Evolutionary conservation across 805 yeast genomes (phyloP).

Genomic region (Candida germanica): DNA sequence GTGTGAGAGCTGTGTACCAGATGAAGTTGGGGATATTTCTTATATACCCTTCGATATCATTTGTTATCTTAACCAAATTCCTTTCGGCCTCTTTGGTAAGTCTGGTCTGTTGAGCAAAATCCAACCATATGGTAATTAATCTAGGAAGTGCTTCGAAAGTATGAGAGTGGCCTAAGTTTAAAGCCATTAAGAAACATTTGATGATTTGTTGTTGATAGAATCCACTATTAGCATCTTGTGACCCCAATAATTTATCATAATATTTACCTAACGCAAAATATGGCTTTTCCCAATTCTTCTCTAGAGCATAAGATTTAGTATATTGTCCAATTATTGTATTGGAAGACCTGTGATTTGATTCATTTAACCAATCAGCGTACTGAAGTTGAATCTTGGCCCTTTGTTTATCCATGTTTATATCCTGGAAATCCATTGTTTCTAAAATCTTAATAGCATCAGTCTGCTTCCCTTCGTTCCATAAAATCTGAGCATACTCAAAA

Average conservation of each 20-base stretch:
- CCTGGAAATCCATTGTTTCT: conserved; percentile 30
- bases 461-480: conserved; percentile 89
- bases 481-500: conserved; percentile 72
- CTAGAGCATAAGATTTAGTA: conserved; percentile 50
- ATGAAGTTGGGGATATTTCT: conserved; percentile 45
- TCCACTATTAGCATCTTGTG: conserved; percentile 50
- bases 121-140: conserved; percentile 88
- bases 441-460: conserved; percentile 75
- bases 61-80: conserved; percentile 45
- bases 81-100: conserved; percentile 29
- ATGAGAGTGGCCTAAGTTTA: conserved; percentile 60
- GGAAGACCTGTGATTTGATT: conserved; percentile 79
- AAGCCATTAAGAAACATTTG: conserved; percentile 53
- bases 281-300: conserved; percentile 70
- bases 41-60: conserved; percentile 44
- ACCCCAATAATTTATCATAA: conserved; percentile 71
- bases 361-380: conserved; percentile 86
- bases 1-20: conserved; percentile 87
- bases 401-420: conserved; percentile 6
- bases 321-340: conserved; percentile 71
- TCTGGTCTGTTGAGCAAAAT: conserved; percentile 47
- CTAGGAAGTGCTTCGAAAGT: conserved; percentile 86
- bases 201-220: conserved; percentile 55
- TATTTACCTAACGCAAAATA: conserved; percentile 78
- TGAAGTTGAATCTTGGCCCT: conserved; percentile 57